Evolutionary conservation across 345 rosid species (phyloP), one percentile per base, ranked within the genome.

Genomic region (Mercurialis annua): DNA sequence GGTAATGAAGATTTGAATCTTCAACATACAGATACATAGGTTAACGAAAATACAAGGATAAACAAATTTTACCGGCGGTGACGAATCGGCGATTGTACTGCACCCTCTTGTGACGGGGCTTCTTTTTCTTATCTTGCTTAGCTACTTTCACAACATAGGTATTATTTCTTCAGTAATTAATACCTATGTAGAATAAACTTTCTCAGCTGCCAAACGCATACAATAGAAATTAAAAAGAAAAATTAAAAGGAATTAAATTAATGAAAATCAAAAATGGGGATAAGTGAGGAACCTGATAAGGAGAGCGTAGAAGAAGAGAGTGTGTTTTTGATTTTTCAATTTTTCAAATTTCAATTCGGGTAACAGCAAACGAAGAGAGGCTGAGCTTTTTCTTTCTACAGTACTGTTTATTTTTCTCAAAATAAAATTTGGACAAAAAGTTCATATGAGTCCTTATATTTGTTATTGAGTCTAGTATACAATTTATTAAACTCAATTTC

Each of bases 21-120:
- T n/a, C n/a, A n/a, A n/a, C 40, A 42, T 26, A 68, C 53, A 6
- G 18, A 16, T 3, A 24, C 48, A 56, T n/a, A 58, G 12, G 3
- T 43, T 36, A 56, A n/a, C 1, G 44, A 40, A 7, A 14, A 40
- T 1, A 8, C 4, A 40, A 40, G 44, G 11, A n/a, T n/a, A 40
- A 9, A 40, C 1, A 14, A 40, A 40, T 23, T 31, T 17, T 71
- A 85, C 96, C 96, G 2, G 96, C 96, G 14, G 96, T 87, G 74
- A 90, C 96, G 71, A 90, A 90, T 17, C 96, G 90, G 54, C 96
- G 92, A 62, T 87, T 90, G 88, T 90, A 88, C 72, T 90, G 92
- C 82, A 87, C 76, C 43, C 96, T 81, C 85, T 90, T 90, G 83
- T 90, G 67, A 54, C 91, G 81, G 0, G 96, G 92, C 68, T 90